phyloP scores from a whole-genome alignment of 306 rosid species.

The Vigna reflexopilosa region DNA sequence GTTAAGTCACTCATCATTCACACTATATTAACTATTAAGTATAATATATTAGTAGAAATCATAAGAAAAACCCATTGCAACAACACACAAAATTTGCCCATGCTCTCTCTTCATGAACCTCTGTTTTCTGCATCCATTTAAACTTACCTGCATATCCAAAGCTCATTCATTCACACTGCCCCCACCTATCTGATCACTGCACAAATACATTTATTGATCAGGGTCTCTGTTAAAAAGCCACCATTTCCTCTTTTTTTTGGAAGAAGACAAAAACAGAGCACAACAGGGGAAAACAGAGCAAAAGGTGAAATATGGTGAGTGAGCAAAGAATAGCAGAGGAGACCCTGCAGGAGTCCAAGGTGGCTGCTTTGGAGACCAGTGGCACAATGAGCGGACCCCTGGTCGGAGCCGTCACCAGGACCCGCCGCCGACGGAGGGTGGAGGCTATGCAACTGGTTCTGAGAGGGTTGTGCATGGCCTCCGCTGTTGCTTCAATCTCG shows the following conservation, averaged over 20 bases:
- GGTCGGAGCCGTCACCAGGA: constrained; percentile 33
- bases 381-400: constrained; percentile 54
- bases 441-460: constrained; percentile 58
- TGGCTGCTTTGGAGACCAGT: constrained; percentile 46
- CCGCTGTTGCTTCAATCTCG: constrained; percentile 61
- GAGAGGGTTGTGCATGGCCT: constrained; percentile 60
- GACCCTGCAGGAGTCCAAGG: constrained; percentile 30
- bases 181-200: background rate
- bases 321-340: constrained; percentile 57
- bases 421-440: constrained; percentile 43
- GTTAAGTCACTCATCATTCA: too few species aligned
- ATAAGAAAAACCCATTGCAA: background rate
- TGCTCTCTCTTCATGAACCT: background rate
- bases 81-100: constrained; percentile 1
- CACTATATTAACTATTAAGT: too few species aligned
- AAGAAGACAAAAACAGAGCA: background rate
- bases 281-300: constrained; percentile 26
- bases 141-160: background rate
- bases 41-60: background rate
- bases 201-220: constrained; percentile 1
- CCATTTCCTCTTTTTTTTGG: background rate
- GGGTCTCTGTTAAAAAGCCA: background rate
- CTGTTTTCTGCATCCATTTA: constrained; percentile 10
- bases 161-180: constrained; percentile 32
- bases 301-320: constrained; percentile 46